Percentiles rank a stretch among this genome's conserved stretches.
Conservation (phyloP, 768 basidiomycete genomes). For the Russula sp. region DNA sequence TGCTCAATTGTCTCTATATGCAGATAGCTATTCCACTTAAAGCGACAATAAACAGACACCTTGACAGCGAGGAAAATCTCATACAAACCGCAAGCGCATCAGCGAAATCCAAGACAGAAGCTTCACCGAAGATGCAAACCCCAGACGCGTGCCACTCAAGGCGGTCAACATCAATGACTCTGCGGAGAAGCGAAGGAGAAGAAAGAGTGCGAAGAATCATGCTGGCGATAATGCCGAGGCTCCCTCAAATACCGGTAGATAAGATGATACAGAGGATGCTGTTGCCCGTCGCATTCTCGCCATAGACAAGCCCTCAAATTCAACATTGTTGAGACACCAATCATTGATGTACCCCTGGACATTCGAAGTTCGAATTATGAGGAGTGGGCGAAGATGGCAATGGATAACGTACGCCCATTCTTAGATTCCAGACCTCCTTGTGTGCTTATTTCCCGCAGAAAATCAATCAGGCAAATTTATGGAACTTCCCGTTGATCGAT, state of each 20-base stretch:
- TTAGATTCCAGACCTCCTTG: slow-evolving; percentile 12
- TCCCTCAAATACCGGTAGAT: slow-evolving; percentile 47
- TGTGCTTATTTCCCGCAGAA: slow-evolving; percentile 54
- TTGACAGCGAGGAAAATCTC: slow-evolving; percentile 22
- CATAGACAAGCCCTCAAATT: slow-evolving; percentile 62
- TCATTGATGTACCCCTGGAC: slow-evolving; percentile 65
- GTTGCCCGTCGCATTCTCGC: slow-evolving; percentile 38
- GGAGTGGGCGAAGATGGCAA: slow-evolving; percentile 99
- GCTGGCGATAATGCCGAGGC: slow-evolving; percentile 53
- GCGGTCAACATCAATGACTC: slow-evolving; percentile 66
- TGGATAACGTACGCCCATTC: slow-evolving; percentile 71
- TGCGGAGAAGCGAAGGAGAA: slow-evolving; percentile 77
- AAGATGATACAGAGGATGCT: slow-evolving; percentile 45
- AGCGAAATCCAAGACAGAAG: slow-evolving; percentile 56
- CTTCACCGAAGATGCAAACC: slow-evolving; percentile 41
- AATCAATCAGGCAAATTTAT: slow-evolving; percentile 97
- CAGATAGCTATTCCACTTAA: slow-evolving; percentile 28
- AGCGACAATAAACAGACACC: slow-evolving; percentile 39
- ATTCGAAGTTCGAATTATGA: slow-evolving; percentile 94
- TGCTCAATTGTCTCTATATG: slow-evolving; percentile 26
- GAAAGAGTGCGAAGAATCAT: slow-evolving; percentile 70
- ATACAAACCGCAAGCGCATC: slow-evolving; percentile 45
- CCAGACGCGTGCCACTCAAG: slow-evolving; percentile 39
- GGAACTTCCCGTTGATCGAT: slow-evolving; percentile 97
- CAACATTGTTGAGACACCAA: slow-evolving; percentile 50